These are phyloP conservation scores for Sarocladium oryzae DNA, from an alignment of 2,329 filamentous ascomycete species.

Conservation along the genomic window DNA sequence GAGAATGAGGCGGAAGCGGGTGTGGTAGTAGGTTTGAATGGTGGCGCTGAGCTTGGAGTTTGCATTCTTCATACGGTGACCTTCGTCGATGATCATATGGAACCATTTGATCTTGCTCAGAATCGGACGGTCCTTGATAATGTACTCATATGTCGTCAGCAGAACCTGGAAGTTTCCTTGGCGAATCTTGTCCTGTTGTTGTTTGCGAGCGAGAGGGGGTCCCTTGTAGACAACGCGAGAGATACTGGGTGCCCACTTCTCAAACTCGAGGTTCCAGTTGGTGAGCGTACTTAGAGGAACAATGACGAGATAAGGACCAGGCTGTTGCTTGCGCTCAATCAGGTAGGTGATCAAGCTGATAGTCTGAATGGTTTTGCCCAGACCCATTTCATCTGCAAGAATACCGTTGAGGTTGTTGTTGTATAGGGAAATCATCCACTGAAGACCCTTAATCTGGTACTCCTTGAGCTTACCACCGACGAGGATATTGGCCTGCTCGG, in stretches of 20 bases:
- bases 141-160: conserved; percentile 97
- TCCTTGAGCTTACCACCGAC: conserved; percentile 93
- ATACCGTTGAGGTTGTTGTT: conserved; percentile 99
- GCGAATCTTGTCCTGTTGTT: conserved; percentile 88
- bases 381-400: conserved; percentile 97
- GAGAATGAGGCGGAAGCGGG: conserved; percentile 90
- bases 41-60: conserved; percentile 94
- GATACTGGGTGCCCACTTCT: conserved; percentile 94
- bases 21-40: conserved; percentile 90
- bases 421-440: conserved; percentile 99
- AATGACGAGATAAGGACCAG: conserved; percentile 90
- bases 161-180: conserved; percentile 94
- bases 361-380: conserved; percentile 98
- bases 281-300: conserved; percentile 94
- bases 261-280: conserved; percentile 98
- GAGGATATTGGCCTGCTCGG: conserved; percentile 72
- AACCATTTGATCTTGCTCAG: conserved; percentile 99
- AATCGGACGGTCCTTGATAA: conserved; percentile 95
- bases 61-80: conserved; percentile 98
- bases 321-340: conserved; percentile 90
- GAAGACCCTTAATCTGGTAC: conserved; percentile 95
- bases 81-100: conserved; percentile 99
- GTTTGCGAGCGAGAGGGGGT: conserved; percentile 78
- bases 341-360: conserved; percentile 97
- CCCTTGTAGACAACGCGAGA: conserved; percentile 93